phyloP scores from a whole-genome alignment of 495 filamentous ascomycete genomes.

The Oidiodendron maius region DNA sequence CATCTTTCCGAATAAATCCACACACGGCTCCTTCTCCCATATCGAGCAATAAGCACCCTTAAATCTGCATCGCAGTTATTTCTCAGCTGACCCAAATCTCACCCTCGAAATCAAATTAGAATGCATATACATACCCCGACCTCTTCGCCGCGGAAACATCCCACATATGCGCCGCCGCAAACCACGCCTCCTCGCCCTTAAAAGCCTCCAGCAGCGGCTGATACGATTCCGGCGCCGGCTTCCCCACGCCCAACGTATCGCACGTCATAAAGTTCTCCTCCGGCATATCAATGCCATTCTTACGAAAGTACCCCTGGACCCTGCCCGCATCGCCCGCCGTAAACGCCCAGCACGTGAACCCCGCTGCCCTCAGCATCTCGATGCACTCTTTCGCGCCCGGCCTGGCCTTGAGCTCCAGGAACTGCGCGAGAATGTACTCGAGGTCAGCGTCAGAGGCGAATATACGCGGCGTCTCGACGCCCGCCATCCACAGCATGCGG shows the following conservation, averaged over 20 bases:
- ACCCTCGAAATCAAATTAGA: no score
- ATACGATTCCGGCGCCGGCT: constrained; percentile 31
- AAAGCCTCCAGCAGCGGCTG: constrained; percentile 13
- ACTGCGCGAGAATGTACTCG: constrained; percentile 25
- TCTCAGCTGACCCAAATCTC: no score
- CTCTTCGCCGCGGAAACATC: constrained; percentile 31
- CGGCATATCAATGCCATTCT: constrained; percentile 31
- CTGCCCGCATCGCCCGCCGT: constrained; percentile 33
- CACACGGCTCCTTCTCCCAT: no score
- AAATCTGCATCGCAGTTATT: no score
- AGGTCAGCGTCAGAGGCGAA: constrained; percentile 33
- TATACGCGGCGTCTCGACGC: constrained; percentile 27
- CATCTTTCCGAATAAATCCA: no score
- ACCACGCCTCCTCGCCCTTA: constrained; percentile 13
- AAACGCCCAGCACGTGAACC: constrained; percentile 38
- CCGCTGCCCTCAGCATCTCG: constrained; percentile 24
- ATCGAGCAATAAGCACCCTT: no score
- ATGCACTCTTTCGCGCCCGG: constrained; percentile 27
- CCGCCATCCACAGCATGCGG: constrained; percentile 32
- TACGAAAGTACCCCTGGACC: constrained; percentile 34
- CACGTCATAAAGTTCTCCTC: constrained; percentile 35
- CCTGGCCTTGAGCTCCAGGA: constrained; percentile 26
- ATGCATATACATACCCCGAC: no score
- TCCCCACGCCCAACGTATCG: constrained; percentile 26
- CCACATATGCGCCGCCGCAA: constrained; percentile 38